Conservation (phyloP, 2,329 filamentous ascomycete genomes). For the Apiospora saccharicola region DNA sequence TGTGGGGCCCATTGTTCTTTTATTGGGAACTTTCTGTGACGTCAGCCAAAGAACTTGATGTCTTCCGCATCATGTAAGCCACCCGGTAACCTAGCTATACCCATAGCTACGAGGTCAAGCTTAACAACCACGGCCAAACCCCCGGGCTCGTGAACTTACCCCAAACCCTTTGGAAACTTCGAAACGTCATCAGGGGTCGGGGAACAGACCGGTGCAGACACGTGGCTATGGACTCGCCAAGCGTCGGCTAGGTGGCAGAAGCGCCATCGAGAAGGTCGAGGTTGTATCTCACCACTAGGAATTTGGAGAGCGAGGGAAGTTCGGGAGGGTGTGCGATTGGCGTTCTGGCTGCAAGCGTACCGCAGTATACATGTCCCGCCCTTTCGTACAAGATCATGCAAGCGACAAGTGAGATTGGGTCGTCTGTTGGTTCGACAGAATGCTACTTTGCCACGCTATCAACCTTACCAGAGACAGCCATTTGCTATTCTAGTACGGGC, state of each 20-base stretch:
- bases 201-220: background rate
- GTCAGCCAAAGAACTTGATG: background rate
- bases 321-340: background rate
- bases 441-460: background rate
- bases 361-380: too few species aligned
- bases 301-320: background rate
- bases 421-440: background rate
- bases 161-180: background rate
- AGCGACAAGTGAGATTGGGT: background rate
- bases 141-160: background rate
- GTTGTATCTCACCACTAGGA: background rate
- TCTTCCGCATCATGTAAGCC: background rate
- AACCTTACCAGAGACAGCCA: background rate
- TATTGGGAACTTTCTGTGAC: background rate
- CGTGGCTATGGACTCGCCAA: slow-evolving; percentile 13
- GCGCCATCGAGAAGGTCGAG: background rate
- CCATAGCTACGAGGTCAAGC: background rate
- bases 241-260: background rate
- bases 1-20: background rate
- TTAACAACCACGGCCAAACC: background rate
- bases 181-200: background rate
- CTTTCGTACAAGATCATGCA: background rate
- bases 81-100: background rate
- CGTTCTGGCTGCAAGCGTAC: background rate
- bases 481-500: background rate